Evolutionary conservation across 169 alveolate genomes (phyloP), one percentile per base, ranked within the genome.

Genomic region (Plasmodium knowlesi): DNA sequence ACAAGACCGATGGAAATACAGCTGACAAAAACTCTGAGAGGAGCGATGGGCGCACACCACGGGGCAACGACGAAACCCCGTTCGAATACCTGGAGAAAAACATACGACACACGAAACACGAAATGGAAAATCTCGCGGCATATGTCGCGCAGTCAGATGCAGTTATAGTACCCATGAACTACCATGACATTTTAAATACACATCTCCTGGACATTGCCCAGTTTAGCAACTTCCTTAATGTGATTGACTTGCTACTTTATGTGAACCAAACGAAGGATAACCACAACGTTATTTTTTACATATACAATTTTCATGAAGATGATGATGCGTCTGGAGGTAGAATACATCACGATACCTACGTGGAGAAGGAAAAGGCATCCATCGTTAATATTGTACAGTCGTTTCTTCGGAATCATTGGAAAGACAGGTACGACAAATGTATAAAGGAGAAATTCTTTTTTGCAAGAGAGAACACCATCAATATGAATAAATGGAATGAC

Each of bases 81-180:
- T 89, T 57, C 71, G 94, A 89, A 80, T 89, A 89, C 73, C 30
- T 89, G 9, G 83, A 80, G 82, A 39, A 71, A 79, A 89, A 89
- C 37, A 43, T 89, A 32, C n/a, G 12, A 19, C 25, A 79, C n/a
- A 28, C 71, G 43, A 78, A 89, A 61, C 43, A 79, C 5, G 43
- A 61, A 22, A 37, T 89, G 34, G 74, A 79, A 57, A 67, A n/a
- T 8, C 12, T 89, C 30, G 34, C 82, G 14, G 12, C 41, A 3
- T 25, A 89, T 72, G 43, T 89, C 22, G 34, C 57, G 8, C 39
- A 89, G 43, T 89, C 83, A 4, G 94, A 89, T 28, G 19, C 39
- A 3, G 25, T 79, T 39, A 12, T 89, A 6, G 73, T 89, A 5
- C 94, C 94, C n/a, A 79, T 89, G 8, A 89, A 80, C 54, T 89